Evolutionary conservation across 225 moss, liverwort and hornwort species (phyloP).

Genomic region (Bryum argenteum): DNA sequence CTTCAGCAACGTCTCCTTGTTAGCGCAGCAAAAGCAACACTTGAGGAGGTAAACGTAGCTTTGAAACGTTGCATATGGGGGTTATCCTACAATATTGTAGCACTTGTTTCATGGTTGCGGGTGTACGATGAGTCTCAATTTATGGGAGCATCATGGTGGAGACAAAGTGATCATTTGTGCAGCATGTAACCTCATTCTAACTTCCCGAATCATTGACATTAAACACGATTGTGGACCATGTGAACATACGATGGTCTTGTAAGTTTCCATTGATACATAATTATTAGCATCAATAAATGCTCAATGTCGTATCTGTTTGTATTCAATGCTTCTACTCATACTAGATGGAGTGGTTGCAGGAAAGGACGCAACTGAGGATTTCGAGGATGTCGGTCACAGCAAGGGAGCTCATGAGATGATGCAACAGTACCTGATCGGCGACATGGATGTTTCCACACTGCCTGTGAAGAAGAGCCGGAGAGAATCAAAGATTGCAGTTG

Average conservation of each 20-base stretch:
- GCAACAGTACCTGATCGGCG: constrained; percentile 27
- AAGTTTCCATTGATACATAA: neutral
- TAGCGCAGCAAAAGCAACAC: no score
- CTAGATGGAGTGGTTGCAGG: neutral
- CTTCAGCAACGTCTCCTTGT: no score
- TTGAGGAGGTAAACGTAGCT: no score
- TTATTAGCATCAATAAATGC: neutral
- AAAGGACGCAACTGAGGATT: constrained; percentile 33
- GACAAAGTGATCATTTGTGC: constrained; percentile 66
- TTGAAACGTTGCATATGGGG: no score
- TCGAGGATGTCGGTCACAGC: constrained; percentile 32
- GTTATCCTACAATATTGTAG: no score
- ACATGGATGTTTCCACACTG: constrained; percentile 28
- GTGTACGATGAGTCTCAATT: constrained; percentile 76
- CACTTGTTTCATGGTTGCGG: constrained; percentile 40
- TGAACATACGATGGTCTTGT: no score
- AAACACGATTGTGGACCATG: no score
- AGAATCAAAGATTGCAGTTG: no score
- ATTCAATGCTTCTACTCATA: neutral
- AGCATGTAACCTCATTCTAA: constrained; percentile 38
- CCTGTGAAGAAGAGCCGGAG: constrained; percentile 3
- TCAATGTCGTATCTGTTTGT: neutral
- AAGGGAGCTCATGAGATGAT: constrained; percentile 32
- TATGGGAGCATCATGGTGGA: constrained; percentile 77
- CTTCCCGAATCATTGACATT: no score